phyloP scores from a whole-genome alignment of 225 moss, liverwort and hornwort genomes.

The Ulota crispa region DNA sequence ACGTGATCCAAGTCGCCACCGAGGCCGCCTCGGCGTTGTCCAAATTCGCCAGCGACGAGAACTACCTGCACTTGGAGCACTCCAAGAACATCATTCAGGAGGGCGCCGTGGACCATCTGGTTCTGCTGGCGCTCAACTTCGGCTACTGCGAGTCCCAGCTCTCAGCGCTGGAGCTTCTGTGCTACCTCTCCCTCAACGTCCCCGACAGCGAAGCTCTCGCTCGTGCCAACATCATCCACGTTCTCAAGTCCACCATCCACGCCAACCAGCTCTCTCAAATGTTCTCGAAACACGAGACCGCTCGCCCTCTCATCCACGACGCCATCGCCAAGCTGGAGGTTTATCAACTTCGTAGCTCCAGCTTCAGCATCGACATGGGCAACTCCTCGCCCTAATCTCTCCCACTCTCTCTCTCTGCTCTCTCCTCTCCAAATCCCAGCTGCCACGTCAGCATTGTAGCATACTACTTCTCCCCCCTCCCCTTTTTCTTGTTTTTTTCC shows the following conservation, averaged over 20 bases:
- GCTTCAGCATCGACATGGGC: conserved; percentile 42
- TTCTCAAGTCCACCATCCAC: conserved; percentile 43
- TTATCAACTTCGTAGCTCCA: conserved; percentile 50
- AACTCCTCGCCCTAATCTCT: conserved; percentile 11
- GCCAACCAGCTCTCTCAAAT: conserved; percentile 55
- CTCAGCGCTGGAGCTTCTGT: conserved; percentile 47
- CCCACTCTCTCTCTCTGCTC: background rate
- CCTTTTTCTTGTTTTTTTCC: no score
- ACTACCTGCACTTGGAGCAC: conserved; percentile 60
- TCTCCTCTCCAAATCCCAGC: background rate
- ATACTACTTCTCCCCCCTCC: background rate
- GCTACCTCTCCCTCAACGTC: conserved; percentile 46
- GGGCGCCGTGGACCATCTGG: conserved; percentile 53
- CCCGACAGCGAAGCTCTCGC: conserved; percentile 52
- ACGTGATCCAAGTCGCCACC: conserved; percentile 35
- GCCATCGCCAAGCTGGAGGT: conserved; percentile 60
- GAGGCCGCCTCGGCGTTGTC: conserved; percentile 47
- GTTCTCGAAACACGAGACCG: conserved; percentile 46
- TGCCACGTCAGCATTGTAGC: conserved; percentile 29
- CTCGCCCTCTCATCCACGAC: conserved; percentile 43
- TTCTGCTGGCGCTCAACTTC: conserved; percentile 52
- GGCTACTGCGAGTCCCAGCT: conserved; percentile 51
- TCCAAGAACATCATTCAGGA: conserved; percentile 55
- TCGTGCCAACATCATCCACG: conserved; percentile 33
- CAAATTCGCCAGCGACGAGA: conserved; percentile 55